Conservation (phyloP, 2,329 filamentous ascomycete species). For the Pseudogymnoascus sp. region DNA sequence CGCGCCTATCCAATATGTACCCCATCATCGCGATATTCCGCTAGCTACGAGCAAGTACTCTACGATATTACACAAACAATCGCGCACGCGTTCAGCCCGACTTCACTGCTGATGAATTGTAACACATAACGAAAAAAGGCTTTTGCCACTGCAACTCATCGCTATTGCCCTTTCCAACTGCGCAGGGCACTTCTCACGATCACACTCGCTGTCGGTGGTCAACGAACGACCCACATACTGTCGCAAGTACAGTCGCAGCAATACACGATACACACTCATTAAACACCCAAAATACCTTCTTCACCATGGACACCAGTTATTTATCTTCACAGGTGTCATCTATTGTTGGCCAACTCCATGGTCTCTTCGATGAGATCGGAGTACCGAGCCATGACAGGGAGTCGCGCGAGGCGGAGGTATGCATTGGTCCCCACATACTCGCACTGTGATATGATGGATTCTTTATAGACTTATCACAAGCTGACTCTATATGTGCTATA, state of each 20-base stretch:
- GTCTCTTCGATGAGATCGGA: constrained; percentile 94
- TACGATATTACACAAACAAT: constrained; percentile 4
- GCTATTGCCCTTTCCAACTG: not conserved
- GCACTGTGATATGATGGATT: constrained; percentile 16
- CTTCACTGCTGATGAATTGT: constrained; percentile 5
- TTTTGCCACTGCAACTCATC: constrained; percentile 6
- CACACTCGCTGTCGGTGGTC: not conserved
- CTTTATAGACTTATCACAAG: constrained; percentile 11
- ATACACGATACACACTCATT: not conserved
- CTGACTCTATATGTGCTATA: constrained; percentile 31
- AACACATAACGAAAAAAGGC: constrained; percentile 5
- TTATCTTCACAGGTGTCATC: constrained; percentile 90
- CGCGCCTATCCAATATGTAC: constrained; percentile 6
- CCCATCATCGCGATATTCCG: constrained; percentile 5
- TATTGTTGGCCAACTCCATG: constrained; percentile 88
- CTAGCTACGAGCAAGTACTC: not conserved
- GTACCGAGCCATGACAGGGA: constrained; percentile 92
- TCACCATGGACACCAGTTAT: constrained; percentile 80
- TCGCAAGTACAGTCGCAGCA: constrained; percentile 5
- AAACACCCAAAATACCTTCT: not conserved
- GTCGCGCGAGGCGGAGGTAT: constrained; percentile 78
- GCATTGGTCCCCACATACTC: constrained; percentile 8
- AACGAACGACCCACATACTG: constrained; percentile 5
- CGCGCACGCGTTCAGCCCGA: constrained; percentile 1
- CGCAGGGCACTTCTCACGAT: not conserved